phyloP scores from a whole-genome alignment of 805 yeast genomes.

The Millerago galiae region DNA sequence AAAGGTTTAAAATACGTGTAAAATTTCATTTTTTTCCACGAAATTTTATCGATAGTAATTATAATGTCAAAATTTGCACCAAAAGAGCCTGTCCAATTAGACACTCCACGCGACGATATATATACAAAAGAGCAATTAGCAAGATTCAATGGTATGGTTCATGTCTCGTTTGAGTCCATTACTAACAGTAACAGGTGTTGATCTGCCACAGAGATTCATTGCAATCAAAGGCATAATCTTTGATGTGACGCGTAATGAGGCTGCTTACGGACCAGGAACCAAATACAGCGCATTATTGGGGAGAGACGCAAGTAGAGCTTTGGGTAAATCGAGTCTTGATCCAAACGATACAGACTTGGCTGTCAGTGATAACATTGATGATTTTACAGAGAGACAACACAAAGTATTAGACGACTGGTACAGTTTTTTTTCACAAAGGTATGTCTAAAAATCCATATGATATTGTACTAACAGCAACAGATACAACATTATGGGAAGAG shows the following conservation, averaged over 20 bases:
- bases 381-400: slow-evolving; percentile 52
- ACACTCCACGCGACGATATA: slow-evolving; percentile 41
- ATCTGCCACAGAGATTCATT: slow-evolving; percentile 51
- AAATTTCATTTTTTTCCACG: too few species aligned
- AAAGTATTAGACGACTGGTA: slow-evolving; percentile 70
- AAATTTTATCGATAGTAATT: not conserved
- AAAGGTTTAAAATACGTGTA: not conserved
- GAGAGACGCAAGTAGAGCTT: slow-evolving; percentile 68
- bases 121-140: slow-evolving; percentile 38
- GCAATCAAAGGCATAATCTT: slow-evolving; percentile 73
- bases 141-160: slow-evolving; percentile 38
- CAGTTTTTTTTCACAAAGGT: slow-evolving; percentile 46
- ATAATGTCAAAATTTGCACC: slow-evolving; percentile 39
- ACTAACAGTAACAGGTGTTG: slow-evolving; percentile 19
- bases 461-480: slow-evolving; percentile 1
- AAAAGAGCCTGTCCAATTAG: slow-evolving; percentile 44
- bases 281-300: slow-evolving; percentile 71
- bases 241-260: slow-evolving; percentile 63
- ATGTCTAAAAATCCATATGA: not conserved
- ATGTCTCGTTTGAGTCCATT: not conserved
- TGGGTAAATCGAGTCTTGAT: slow-evolving; percentile 62
- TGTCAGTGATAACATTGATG: slow-evolving; percentile 43
- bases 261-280: slow-evolving; percentile 72
- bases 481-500: slow-evolving; percentile 9
- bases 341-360: slow-evolving; percentile 39